A percentile compares a stretch with the other conserved stretches of the same genome.
These are phyloP conservation scores for Zizania latifolia DNA, from an alignment of 176 grass and related monocot species.

Conservation along the genomic window DNA sequence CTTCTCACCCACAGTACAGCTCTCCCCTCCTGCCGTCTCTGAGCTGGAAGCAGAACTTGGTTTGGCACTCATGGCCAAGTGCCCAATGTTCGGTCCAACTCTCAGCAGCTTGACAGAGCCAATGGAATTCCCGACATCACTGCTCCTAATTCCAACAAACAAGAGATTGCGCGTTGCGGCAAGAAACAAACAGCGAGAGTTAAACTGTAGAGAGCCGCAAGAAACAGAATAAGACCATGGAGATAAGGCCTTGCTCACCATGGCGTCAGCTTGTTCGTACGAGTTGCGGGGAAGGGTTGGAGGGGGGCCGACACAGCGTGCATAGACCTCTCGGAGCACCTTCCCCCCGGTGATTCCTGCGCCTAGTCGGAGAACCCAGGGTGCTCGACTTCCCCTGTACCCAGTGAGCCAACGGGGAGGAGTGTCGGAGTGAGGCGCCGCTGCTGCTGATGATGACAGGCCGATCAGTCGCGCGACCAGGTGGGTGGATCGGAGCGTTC, in stretches of 20 bases:
- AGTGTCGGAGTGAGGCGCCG: no score
- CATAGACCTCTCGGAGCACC: constrained; percentile 18
- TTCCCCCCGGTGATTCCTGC: not conserved
- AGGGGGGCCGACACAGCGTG: constrained; percentile 4
- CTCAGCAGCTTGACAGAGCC: constrained; percentile 28
- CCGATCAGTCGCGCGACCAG: no score
- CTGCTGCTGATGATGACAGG: no score
- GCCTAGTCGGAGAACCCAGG: no score
- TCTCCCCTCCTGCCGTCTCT: constrained; percentile 2
- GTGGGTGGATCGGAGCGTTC: no score
- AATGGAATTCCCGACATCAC: constrained; percentile 1
- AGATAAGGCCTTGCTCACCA: not conserved
- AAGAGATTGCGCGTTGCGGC: not conserved
- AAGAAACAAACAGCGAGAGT: not conserved
- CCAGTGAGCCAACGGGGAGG: no score
- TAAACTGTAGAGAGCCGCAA: not conserved
- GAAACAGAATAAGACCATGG: not conserved
- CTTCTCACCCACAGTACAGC: constrained; percentile 38
- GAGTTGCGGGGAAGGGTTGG: not conserved
- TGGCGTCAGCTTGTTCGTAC: not conserved
- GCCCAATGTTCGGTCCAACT: constrained; percentile 20
- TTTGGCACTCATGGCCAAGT: constrained; percentile 22
- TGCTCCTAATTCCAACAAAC: constrained; percentile 26
- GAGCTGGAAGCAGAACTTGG: not conserved
- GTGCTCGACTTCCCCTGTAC: no score